A percentile compares a stretch with the other conserved stretches of the same genome.
phyloP scores from a whole-genome alignment of 2,329 filamentous ascomycete genomes.

The Dothideomycetes sp. region DNA sequence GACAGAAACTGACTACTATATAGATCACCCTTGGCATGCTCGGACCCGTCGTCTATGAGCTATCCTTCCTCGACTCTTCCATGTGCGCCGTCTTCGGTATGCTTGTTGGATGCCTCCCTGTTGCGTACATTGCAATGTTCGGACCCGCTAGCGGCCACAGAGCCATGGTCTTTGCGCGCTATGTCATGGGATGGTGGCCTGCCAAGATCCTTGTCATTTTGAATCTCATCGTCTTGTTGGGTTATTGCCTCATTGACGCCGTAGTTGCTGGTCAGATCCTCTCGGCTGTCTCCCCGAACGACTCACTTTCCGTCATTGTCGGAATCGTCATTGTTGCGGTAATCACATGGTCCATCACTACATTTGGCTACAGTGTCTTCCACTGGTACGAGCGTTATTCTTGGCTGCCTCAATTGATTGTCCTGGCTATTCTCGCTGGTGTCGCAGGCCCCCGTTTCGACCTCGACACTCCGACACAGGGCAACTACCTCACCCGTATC shows the following conservation, averaged over 20 bases:
- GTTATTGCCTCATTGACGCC: slow-evolving; percentile 52
- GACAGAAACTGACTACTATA: no score
- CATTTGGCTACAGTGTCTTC: slow-evolving; percentile 57
- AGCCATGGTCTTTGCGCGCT: slow-evolving; percentile 51
- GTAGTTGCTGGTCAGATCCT: slow-evolving; percentile 59
- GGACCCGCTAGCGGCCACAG: slow-evolving; percentile 51
- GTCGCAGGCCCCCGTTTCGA: slow-evolving; percentile 52
- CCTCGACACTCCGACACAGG: slow-evolving; percentile 29
- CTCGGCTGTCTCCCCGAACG: slow-evolving; percentile 49
- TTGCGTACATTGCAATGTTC: slow-evolving; percentile 52
- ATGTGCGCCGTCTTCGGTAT: slow-evolving; percentile 48
- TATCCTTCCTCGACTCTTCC: slow-evolving; percentile 47
- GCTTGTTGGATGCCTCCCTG: slow-evolving; percentile 42
- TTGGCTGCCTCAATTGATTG: slow-evolving; percentile 52
- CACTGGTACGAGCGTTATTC: slow-evolving; percentile 59
- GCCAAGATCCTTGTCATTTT: slow-evolving; percentile 52
- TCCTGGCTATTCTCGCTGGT: slow-evolving; percentile 51
- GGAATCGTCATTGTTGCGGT: slow-evolving; percentile 56
- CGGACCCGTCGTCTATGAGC: slow-evolving; percentile 45
- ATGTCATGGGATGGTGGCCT: slow-evolving; percentile 56
- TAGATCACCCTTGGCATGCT: slow-evolving; percentile 55
- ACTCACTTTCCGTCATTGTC: slow-evolving; percentile 51
- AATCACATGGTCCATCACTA: slow-evolving; percentile 52
- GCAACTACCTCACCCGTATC: slow-evolving; percentile 38
- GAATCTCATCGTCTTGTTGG: slow-evolving; percentile 50